Percentiles rank a stretch among this genome's conserved stretches.
These are phyloP conservation scores for Phialophora chinensis DNA, from an alignment of 2,329 filamentous ascomycete genomes.

Conservation along the genomic window DNA sequence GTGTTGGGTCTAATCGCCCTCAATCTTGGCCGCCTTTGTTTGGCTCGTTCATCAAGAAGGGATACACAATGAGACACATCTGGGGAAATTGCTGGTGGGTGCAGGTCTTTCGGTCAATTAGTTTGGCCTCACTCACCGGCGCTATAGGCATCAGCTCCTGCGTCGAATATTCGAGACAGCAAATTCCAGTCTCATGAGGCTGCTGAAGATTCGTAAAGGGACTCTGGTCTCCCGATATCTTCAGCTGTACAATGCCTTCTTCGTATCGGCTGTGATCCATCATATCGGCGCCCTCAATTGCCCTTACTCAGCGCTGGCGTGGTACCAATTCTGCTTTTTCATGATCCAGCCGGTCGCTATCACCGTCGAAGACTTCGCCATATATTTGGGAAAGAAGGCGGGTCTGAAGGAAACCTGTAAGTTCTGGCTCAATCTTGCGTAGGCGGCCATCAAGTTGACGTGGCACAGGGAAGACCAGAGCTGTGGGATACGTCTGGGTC, in stretches of 20 bases:
- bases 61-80: slow-evolving; percentile 32
- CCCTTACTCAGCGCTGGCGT: slow-evolving; percentile 20
- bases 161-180: slow-evolving; percentile 29
- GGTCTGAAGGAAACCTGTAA: slow-evolving; percentile 28
- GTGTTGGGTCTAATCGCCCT: slow-evolving; percentile 16
- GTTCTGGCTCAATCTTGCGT: background rate
- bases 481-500: slow-evolving; percentile 31
- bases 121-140: slow-evolving; percentile 1
- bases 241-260: slow-evolving; percentile 33
- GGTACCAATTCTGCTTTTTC: slow-evolving; percentile 32
- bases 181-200: slow-evolving; percentile 15
- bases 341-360: slow-evolving; percentile 34
- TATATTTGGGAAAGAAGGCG: slow-evolving; percentile 25
- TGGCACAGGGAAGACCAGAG: slow-evolving; percentile 27
- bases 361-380: slow-evolving; percentile 30
- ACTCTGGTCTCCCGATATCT: slow-evolving; percentile 29
- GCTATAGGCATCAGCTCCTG: slow-evolving; percentile 31
- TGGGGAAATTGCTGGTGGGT: slow-evolving; percentile 33
- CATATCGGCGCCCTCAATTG: slow-evolving; percentile 31
- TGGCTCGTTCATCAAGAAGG: slow-evolving; percentile 30
- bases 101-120: background rate
- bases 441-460: background rate
- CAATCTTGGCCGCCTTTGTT: slow-evolving; percentile 32
- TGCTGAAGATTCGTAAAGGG: slow-evolving; percentile 22
- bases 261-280: slow-evolving; percentile 32